Percentiles rank a stretch among this genome's conserved stretches.
These are phyloP conservation scores for Cryptococcus amylolentus DNA, from an alignment of 1,284 basidiomycete species.

Conservation along the genomic window DNA sequence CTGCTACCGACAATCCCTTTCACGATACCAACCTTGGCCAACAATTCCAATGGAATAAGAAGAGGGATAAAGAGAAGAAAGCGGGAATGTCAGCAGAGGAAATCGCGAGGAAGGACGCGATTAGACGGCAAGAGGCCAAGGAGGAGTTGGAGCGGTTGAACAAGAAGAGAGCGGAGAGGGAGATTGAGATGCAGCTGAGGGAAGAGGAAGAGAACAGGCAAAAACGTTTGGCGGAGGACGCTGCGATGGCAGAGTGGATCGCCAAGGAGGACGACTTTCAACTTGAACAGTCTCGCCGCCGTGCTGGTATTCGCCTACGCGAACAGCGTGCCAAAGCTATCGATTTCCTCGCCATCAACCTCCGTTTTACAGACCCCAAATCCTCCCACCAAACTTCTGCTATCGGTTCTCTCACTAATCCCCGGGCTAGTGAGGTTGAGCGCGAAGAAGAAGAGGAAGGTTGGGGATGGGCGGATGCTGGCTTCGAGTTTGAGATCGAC, in stretches of 20 bases:
- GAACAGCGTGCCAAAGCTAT: constrained; percentile 95
- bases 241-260: constrained; percentile 97
- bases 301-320: constrained; percentile 89
- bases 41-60: constrained; percentile 98
- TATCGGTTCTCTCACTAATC: constrained; percentile 33
- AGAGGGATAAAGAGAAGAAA: constrained; percentile 91
- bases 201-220: constrained; percentile 90
- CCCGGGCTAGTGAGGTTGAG: constrained; percentile 31
- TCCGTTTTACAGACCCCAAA: constrained; percentile 69
- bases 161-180: constrained; percentile 81
- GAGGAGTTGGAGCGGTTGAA: constrained; percentile 93
- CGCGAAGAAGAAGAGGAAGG: constrained; percentile 65
- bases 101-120: constrained; percentile 71
- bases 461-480: constrained; percentile 67
- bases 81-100: constrained; percentile 77
- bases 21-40: constrained; percentile 93
- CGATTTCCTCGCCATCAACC: constrained; percentile 88
- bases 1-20: constrained; percentile 90
- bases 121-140: constrained; percentile 82
- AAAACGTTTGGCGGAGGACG: constrained; percentile 84
- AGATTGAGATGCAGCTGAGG: constrained; percentile 77
- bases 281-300: constrained; percentile 83
- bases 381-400: constrained; percentile 49
- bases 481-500: constrained; percentile 94
- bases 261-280: constrained; percentile 97